Evolutionary conservation across 148 eudicot species (phyloP).

Genomic region (Cornus controversa): DNA sequence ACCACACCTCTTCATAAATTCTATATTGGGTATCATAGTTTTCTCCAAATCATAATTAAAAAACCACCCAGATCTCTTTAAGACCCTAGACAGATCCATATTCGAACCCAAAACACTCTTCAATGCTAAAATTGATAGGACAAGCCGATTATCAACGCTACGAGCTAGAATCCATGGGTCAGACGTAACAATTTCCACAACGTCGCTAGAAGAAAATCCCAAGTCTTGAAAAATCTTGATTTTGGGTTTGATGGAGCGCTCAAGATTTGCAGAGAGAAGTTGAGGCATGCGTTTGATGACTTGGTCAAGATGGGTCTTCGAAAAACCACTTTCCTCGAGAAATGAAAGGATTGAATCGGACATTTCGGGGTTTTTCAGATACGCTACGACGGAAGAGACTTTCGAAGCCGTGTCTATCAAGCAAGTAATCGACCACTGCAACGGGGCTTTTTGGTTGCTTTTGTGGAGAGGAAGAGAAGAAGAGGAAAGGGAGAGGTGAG

Average conservation of each 20-base stretch:
- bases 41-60: slow-evolving; percentile 20
- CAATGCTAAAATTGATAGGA: slow-evolving; percentile 6
- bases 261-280: slow-evolving; percentile 9
- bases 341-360: slow-evolving; percentile 12
- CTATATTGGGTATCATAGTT: slow-evolving; percentile 24
- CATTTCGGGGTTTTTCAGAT: neutral
- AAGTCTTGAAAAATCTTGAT: slow-evolving; percentile 14
- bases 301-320: slow-evolving; percentile 16
- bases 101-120: slow-evolving; percentile 19
- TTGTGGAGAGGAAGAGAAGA: neutral
- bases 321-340: slow-evolving; percentile 18
- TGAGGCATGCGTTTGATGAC: slow-evolving; percentile 9
- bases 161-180: slow-evolving; percentile 12
- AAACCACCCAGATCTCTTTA: slow-evolving; percentile 17
- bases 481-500: neutral
- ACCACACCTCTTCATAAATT: slow-evolving; percentile 26
- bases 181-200: neutral
- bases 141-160: slow-evolving; percentile 1
- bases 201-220: slow-evolving; percentile 14
- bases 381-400: neutral
- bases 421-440: slow-evolving; percentile 16
- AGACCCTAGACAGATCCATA: slow-evolving; percentile 16
- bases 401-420: slow-evolving; percentile 16
- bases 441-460: neutral
- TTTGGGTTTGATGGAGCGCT: slow-evolving; percentile 19